Evolutionary conservation across 2,329 filamentous ascomycete genomes (phyloP).

Genomic region (Dothiorella sarmentorum): DNA sequence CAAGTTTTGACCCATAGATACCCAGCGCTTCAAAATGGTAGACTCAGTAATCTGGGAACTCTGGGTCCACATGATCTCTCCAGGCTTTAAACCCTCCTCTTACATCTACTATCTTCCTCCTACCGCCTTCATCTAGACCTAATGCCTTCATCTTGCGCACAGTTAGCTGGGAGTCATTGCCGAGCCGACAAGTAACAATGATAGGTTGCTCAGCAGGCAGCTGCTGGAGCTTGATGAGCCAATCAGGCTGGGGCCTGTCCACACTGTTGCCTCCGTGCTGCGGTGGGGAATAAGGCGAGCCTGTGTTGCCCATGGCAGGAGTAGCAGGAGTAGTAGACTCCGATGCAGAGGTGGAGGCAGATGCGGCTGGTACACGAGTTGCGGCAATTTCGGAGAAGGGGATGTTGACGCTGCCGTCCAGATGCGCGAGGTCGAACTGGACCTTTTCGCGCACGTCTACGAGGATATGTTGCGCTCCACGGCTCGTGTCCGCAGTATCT

Average conservation of each 20-base stretch:
- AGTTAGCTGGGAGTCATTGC: slow-evolving; percentile 75
- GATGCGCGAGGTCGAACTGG: slow-evolving; percentile 75
- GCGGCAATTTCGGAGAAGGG: slow-evolving; percentile 57
- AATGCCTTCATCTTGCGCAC: slow-evolving; percentile 62
- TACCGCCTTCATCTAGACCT: slow-evolving; percentile 45
- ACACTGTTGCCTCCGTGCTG: not conserved
- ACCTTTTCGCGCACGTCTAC: slow-evolving; percentile 82
- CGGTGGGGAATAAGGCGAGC: not conserved
- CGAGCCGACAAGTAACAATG: slow-evolving; percentile 69
- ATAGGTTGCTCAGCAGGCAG: slow-evolving; percentile 52
- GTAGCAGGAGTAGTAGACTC: slow-evolving; percentile 2
- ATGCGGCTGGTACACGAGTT: slow-evolving; percentile 23
- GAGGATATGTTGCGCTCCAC: slow-evolving; percentile 46
- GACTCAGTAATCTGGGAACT: slow-evolving; percentile 57
- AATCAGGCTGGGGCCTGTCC: slow-evolving; percentile 23
- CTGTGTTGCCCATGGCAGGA: not conserved
- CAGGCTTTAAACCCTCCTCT: slow-evolving; percentile 69
- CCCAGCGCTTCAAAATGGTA: too few species aligned
- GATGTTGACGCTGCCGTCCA: slow-evolving; percentile 73
- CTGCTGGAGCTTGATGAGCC: slow-evolving; percentile 29
- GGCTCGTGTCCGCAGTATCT: not conserved
- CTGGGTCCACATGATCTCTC: slow-evolving; percentile 63
- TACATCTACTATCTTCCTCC: slow-evolving; percentile 66
- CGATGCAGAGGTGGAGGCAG: not conserved
- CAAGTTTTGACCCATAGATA: not conserved